These are phyloP conservation scores for Tricholoma sp. DNA, from an alignment of 768 basidiomycete genomes.

Conservation along the genomic window DNA sequence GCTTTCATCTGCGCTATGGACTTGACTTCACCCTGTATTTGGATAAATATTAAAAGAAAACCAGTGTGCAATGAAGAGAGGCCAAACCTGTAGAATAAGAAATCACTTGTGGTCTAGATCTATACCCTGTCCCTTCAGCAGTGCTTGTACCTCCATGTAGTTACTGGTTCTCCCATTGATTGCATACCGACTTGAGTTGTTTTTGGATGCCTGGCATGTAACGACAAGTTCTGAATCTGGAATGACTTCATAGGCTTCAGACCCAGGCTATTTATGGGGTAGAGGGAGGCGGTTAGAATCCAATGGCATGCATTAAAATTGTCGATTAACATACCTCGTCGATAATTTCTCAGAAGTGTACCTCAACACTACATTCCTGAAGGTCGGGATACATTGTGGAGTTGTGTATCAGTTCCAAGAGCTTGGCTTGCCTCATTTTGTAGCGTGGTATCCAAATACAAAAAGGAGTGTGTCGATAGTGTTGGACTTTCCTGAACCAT, in stretches of 20 bases:
- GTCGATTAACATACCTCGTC: constrained; percentile 61
- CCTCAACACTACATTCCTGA: constrained; percentile 89
- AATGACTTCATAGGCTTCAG: constrained; percentile 79
- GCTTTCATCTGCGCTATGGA: constrained; percentile 99
- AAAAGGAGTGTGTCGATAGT: constrained; percentile 97
- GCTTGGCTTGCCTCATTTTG: constrained; percentile 98
- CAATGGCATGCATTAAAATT: background rate
- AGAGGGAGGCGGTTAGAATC: background rate
- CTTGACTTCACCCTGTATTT: constrained; percentile 91
- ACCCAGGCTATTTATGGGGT: constrained; percentile 78
- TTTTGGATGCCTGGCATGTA: constrained; percentile 81
- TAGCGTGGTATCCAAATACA: constrained; percentile 95
- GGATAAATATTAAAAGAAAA: constrained; percentile 2
- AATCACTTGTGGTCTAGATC: constrained; percentile 98
- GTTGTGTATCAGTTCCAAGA: constrained; percentile 96
- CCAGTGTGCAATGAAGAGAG: background rate
- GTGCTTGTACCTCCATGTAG: constrained; percentile 84
- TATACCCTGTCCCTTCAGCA: constrained; percentile 91
- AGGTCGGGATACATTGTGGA: constrained; percentile 83
- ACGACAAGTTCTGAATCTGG: constrained; percentile 82
- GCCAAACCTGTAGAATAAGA: constrained; percentile 84
- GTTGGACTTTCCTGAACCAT: constrained; percentile 97
- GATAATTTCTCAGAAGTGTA: constrained; percentile 93
- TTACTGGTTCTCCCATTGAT: constrained; percentile 76
- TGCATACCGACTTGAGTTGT: constrained; percentile 86